A percentile compares a stretch with the other conserved stretches of the same genome.
These are phyloP conservation scores for Lomentospora prolificans DNA, from an alignment of 2,329 filamentous ascomycete genomes.

Conservation along the genomic window DNA sequence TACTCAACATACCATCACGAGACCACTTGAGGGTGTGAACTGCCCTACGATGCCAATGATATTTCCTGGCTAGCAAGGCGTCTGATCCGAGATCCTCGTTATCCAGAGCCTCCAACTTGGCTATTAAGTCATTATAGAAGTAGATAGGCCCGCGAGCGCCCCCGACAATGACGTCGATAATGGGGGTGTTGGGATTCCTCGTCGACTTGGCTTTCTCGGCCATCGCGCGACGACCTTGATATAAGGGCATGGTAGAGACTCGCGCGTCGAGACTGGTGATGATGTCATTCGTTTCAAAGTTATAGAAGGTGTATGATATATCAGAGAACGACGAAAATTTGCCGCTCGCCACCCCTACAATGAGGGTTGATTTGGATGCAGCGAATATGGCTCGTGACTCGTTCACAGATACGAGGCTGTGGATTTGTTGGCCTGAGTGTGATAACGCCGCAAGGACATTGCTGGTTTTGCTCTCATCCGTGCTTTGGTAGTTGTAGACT, in stretches of 20 bases:
- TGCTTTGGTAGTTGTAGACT: neutral
- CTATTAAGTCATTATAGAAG: conserved; percentile 67
- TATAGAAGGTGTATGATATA: conserved; percentile 45
- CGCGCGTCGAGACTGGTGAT: conserved; percentile 60
- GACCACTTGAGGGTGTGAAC: conserved; percentile 89
- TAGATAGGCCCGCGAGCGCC: conserved; percentile 67
- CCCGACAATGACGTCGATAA: conserved; percentile 70
- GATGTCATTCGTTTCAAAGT: conserved; percentile 50
- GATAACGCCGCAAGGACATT: conserved; percentile 1
- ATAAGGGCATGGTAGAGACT: conserved; percentile 18
- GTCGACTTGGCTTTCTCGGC: conserved; percentile 8
- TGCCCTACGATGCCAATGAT: conserved; percentile 85
- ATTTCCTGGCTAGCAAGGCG: conserved; percentile 49
- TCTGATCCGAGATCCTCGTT: conserved; percentile 31
- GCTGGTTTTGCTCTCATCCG: neutral
- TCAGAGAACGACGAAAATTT: conserved; percentile 6
- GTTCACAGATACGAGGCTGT: neutral
- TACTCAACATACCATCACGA: conserved; percentile 56
- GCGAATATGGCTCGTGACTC: conserved; percentile 1
- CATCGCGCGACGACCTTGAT: conserved; percentile 16
- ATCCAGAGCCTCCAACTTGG: conserved; percentile 39
- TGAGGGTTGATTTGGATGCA: neutral
- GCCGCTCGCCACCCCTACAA: conserved; percentile 1
- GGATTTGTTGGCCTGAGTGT: neutral
- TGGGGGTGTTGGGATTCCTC: conserved; percentile 14